phyloP scores from a whole-genome alignment of 306 rosid genomes.

The Neltuma alba region DNA sequence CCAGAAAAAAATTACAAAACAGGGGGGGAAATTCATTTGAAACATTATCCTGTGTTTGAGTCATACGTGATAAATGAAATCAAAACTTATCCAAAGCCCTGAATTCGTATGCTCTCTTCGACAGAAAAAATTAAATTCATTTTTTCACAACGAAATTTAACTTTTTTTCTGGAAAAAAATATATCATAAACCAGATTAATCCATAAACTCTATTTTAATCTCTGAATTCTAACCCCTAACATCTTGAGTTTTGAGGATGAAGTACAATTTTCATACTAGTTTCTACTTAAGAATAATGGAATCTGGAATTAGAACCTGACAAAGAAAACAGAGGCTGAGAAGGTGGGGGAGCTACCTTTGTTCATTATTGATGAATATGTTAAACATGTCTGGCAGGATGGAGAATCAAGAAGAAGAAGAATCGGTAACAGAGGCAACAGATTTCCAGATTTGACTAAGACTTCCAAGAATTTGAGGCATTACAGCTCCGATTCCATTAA shows the following conservation, averaged over 20 bases:
- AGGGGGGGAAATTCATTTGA: neutral
- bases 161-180: too few relatives aligned
- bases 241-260: neutral
- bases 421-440: conserved; percentile 46
- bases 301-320: neutral
- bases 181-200: neutral
- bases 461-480: conserved; percentile 65
- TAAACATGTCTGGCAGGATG: neutral
- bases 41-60: neutral
- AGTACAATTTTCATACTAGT: neutral
- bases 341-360: neutral
- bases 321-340: neutral
- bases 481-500: conserved; percentile 56
- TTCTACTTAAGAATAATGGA: neutral
- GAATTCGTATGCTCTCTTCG: neutral
- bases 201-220: neutral
- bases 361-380: neutral
- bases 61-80: neutral
- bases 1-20: too few relatives aligned
- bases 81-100: neutral
- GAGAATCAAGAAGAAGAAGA: conserved; percentile 40
- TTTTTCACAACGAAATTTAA: neutral
- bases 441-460: conserved; percentile 66
- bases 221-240: neutral
- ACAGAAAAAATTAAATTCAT: neutral